Evolutionary conservation across 768 basidiomycete genomes (phyloP).

Genomic region (Suillus placidus): DNA sequence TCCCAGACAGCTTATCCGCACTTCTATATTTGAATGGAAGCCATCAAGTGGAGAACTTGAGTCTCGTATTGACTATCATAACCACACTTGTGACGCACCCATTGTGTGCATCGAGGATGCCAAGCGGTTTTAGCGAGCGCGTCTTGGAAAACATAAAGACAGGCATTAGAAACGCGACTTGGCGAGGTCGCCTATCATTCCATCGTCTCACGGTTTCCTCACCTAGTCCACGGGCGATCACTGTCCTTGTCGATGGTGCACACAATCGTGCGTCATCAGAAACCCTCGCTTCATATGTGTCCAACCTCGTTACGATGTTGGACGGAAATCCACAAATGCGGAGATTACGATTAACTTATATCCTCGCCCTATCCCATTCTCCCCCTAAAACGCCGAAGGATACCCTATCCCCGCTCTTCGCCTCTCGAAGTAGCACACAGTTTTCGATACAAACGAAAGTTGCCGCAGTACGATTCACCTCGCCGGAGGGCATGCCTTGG

Average conservation of each 20-base stretch:
- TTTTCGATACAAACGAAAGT: conserved; percentile 43
- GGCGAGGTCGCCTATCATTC: conserved; percentile 88
- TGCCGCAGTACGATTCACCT: conserved; percentile 65
- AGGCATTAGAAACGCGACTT: conserved; percentile 64
- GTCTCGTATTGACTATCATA: conserved; percentile 64
- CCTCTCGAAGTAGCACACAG: conserved; percentile 34
- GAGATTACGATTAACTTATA: conserved; percentile 57
- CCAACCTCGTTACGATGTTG: conserved; percentile 36
- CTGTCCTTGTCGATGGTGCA: conserved; percentile 86
- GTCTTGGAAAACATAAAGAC: conserved; percentile 52
- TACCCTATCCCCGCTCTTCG: conserved; percentile 70
- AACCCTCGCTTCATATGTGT: conserved; percentile 64
- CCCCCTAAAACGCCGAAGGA: conserved; percentile 80
- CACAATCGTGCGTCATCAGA: conserved; percentile 84
- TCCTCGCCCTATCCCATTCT: conserved; percentile 84
- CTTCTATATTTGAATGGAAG: conserved; percentile 71
- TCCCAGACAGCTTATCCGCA: conserved; percentile 47
- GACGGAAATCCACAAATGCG: conserved; percentile 20
- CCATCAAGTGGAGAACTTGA: conserved; percentile 88
- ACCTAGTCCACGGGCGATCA: conserved; percentile 31
- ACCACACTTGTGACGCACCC: conserved; percentile 53
- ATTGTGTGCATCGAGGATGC: conserved; percentile 20
- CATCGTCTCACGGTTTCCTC: conserved; percentile 33
- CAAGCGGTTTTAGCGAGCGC: not conserved
- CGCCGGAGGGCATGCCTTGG: conserved; percentile 96